A percentile compares a stretch with the other conserved stretches of the same genome.
Evolutionary conservation across 2,329 filamentous ascomycete genomes (phyloP).

Genomic region (Neofusicoccum sp.): DNA sequence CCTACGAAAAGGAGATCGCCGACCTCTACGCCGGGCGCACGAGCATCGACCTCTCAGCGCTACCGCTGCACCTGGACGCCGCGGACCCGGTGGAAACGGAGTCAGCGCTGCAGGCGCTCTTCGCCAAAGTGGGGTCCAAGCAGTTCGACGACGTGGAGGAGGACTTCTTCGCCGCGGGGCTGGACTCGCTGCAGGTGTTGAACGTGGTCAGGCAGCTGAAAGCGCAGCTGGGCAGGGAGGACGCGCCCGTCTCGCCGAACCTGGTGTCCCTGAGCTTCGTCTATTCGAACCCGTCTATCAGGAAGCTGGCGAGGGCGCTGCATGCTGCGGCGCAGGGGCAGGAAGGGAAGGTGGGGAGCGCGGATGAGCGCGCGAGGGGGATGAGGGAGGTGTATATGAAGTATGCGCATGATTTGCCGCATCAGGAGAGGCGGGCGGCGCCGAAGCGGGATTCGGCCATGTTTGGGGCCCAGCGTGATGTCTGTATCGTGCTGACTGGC

Average conservation of each 20-base stretch:
- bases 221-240: neutral
- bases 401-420: neutral
- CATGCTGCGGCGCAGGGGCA: neutral
- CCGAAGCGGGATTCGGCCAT: neutral
- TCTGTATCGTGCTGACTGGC: neutral
- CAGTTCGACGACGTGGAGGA: neutral
- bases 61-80: neutral
- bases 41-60: neutral
- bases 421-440: neutral
- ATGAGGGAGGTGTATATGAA: conserved; percentile 47
- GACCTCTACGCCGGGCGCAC: conserved; percentile 40
- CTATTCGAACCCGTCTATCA: neutral
- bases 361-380: conserved; percentile 50
- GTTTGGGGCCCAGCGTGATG: neutral
- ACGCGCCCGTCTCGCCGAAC: neutral
- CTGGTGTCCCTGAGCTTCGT: neutral
- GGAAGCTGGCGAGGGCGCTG: neutral
- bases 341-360: neutral
- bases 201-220: conserved; percentile 39
- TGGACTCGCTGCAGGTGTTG: conserved; percentile 63
- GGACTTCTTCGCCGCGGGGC: conserved; percentile 62
- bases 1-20: conserved; percentile 36
- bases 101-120: neutral
- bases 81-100: neutral
- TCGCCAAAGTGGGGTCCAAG: neutral